phyloP scores from a whole-genome alignment of 192 early-diverging fungal genomes.

The Funneliformis mosseae region DNA sequence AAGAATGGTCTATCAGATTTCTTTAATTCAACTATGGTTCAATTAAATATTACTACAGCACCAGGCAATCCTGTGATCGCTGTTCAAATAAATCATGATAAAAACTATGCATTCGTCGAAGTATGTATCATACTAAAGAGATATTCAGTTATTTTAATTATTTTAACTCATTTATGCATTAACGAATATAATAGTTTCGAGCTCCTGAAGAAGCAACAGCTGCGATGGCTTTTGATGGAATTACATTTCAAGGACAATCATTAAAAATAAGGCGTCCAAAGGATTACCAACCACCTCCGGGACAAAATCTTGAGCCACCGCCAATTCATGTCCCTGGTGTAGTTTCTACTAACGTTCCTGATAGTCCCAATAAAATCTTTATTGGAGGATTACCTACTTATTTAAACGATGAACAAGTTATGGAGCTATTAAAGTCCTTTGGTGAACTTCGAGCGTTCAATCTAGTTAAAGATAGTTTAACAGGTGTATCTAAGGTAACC shows the following conservation, averaged over 20 bases:
- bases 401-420: slow-evolving; percentile 90
- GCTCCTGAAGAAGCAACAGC: slow-evolving; percentile 85
- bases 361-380: slow-evolving; percentile 92
- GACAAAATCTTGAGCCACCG: slow-evolving; percentile 50
- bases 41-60: slow-evolving; percentile 71
- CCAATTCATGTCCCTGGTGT: slow-evolving; percentile 72
- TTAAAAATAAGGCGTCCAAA: slow-evolving; percentile 94
- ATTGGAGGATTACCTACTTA: slow-evolving; percentile 90
- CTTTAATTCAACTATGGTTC: slow-evolving; percentile 86
- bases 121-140: slow-evolving; percentile 43
- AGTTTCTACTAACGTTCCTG: slow-evolving; percentile 88
- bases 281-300: slow-evolving; percentile 78
- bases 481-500: slow-evolving; percentile 72
- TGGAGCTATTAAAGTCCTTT: slow-evolving; percentile 91
- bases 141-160: background rate
- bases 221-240: slow-evolving; percentile 93
- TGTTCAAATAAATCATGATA: slow-evolving; percentile 91
- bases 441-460: slow-evolving; percentile 92
- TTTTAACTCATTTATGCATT: background rate
- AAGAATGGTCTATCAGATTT: slow-evolving; percentile 74
- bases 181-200: slow-evolving; percentile 65
- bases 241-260: slow-evolving; percentile 77
- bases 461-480: slow-evolving; percentile 82
- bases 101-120: slow-evolving; percentile 95
- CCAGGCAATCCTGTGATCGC: slow-evolving; percentile 72